phyloP scores from a whole-genome alignment of 2,329 filamentous ascomycete genomes.

The Bipolaris cookei region DNA sequence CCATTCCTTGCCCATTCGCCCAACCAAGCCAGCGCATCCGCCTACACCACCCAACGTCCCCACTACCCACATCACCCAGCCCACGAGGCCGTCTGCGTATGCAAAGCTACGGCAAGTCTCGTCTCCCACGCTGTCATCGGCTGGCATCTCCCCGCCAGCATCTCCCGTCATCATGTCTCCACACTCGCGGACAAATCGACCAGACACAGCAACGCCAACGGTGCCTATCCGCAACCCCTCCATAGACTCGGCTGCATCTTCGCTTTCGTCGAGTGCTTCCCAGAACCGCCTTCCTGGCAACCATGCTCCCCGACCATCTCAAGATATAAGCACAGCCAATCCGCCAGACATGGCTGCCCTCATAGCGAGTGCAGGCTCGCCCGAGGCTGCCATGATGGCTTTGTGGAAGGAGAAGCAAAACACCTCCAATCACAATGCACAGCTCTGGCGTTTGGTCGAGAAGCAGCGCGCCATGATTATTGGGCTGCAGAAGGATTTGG shows the following conservation, averaged over 20 bases:
- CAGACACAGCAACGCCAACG: constrained; percentile 35
- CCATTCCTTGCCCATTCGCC: constrained; percentile 24
- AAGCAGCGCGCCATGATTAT: constrained; percentile 95
- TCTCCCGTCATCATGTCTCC: constrained; percentile 48
- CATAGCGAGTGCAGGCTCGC: constrained; percentile 82
- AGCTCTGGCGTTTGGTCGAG: constrained; percentile 94
- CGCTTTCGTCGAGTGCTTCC: constrained; percentile 52
- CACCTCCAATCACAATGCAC: constrained; percentile 84
- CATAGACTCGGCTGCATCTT: constrained; percentile 90
- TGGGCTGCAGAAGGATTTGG: constrained; percentile 91
- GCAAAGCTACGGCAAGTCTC: constrained; percentile 45
- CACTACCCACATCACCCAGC: constrained; percentile 23
- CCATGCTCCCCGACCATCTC: constrained; percentile 63
- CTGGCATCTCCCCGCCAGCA: constrained; percentile 42
- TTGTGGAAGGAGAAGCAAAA: constrained; percentile 90
- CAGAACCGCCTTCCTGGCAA: constrained; percentile 62
- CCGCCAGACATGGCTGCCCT: constrained; percentile 78
- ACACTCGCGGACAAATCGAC: constrained; percentile 44
- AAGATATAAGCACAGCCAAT: constrained; percentile 59
- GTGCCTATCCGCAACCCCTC: constrained; percentile 75
- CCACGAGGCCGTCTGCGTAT: constrained; percentile 39
- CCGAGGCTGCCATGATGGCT: constrained; percentile 87
- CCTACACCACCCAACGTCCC: constrained; percentile 16
- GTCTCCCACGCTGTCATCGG: constrained; percentile 42
- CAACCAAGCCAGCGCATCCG: constrained; percentile 19